Evolutionary conservation across 2,329 filamentous ascomycete species (phyloP), one percentile per base, ranked within the genome.

Genomic region (Aspergillus tamarii): DNA sequence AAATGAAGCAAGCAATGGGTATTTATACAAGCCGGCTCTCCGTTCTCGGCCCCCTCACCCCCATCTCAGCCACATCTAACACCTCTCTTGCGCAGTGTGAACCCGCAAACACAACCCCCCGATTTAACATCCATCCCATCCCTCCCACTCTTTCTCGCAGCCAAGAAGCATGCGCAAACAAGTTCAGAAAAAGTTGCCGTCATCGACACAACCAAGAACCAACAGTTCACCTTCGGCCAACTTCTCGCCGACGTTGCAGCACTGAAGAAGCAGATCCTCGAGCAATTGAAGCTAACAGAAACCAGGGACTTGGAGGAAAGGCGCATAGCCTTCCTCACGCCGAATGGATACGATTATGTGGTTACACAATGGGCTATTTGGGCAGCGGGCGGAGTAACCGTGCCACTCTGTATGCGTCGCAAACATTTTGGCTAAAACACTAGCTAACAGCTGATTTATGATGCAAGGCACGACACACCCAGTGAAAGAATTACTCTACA

Each of bases 281-380:
- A 76, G 53, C 60, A 71, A 56, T 64, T 80, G 53, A 61, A 64
- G 12, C 66, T 76, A 11, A 59, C 65, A 4, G 61, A 64, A 4
- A 57, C 67, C 2, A 69, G 59, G 5, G 76, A 78, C 61, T 60
- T 80, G 45, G 73, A 77, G 26, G 78, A 81, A 64, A 70, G 74
- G 32, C 74, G 78, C 60, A 72, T 80, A 60, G 75, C 78, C 6
- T 80, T 79, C 63, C 70, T 80, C 16, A 70, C 73, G 11, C 78
- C 78, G 1, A 77, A 78, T 65, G 78, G 78, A 46, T 81, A 81
- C 61, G 78, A 80, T 59, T 80, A 80, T 67, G 77, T 79, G 9
- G 77, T 74, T 11, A 77, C 73, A 30, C 78, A 80, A 69, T 81
- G 79, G 79, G 79, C 80, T 9, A 67, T 80, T 59, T 81, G 79